Conservation (phyloP, 768 basidiomycete genomes). For the Mycena kentingensis region DNA sequence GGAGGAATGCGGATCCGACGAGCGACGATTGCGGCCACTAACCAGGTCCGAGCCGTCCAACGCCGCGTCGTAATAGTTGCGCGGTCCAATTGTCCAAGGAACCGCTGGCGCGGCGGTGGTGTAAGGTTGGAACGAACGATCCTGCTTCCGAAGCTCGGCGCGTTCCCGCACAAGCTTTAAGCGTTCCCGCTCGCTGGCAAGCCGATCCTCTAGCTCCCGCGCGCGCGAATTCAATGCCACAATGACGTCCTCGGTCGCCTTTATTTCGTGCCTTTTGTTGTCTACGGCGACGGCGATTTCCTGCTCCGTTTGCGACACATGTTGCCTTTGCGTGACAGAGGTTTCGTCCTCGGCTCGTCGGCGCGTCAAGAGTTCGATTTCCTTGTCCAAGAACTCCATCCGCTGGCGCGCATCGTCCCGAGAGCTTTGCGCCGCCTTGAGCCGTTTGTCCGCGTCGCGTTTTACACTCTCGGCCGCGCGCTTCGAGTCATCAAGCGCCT, state of each 20-base stretch:
- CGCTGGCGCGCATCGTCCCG: slow-evolving; percentile 63
- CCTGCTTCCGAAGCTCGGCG: slow-evolving; percentile 51
- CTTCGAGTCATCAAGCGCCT: slow-evolving; percentile 83
- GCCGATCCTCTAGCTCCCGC: slow-evolving; percentile 71
- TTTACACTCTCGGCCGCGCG: slow-evolving; percentile 78
- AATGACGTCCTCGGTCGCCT: slow-evolving; percentile 67
- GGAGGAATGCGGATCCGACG: slow-evolving; percentile 21
- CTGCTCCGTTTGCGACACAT: slow-evolving; percentile 52
- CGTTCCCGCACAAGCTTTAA: slow-evolving; percentile 61
- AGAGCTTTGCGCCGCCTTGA: slow-evolving; percentile 65
- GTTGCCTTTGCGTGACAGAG: slow-evolving; percentile 47
- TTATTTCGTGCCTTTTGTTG: slow-evolving; percentile 60
- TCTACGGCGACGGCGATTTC: slow-evolving; percentile 57
- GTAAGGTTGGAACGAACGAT: slow-evolving; percentile 38
- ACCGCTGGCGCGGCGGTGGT: slow-evolving; percentile 18
- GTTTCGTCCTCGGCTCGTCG: slow-evolving; percentile 58
- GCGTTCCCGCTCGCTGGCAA: slow-evolving; percentile 62
- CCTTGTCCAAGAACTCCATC: slow-evolving; percentile 60
- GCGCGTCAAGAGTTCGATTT: slow-evolving; percentile 58
- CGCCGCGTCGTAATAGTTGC: slow-evolving; percentile 20
- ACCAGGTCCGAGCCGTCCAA: slow-evolving; percentile 14
- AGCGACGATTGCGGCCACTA: slow-evolving; percentile 7
- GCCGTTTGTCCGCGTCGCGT: slow-evolving; percentile 86
- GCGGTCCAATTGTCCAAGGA: slow-evolving; percentile 23
- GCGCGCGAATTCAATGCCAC: slow-evolving; percentile 63